These are phyloP conservation scores for Boletus barrowsii DNA, from an alignment of 768 basidiomycete species.

Conservation along the genomic window DNA sequence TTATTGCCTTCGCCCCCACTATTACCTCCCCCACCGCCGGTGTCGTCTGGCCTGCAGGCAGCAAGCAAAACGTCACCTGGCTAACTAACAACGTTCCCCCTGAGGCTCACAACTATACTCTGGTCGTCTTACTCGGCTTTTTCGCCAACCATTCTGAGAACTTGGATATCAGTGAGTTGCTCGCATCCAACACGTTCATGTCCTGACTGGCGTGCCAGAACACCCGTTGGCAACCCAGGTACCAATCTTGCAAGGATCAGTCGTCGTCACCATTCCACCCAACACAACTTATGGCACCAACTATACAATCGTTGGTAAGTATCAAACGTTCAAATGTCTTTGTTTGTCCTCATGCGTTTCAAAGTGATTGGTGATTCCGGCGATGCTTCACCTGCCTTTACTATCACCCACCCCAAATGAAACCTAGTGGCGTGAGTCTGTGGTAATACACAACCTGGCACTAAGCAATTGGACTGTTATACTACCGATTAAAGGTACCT, in stretches of 20 bases:
- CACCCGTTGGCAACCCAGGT: conserved; percentile 57
- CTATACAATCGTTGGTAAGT: conserved; percentile 66
- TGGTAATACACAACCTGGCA: neutral
- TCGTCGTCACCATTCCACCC: conserved; percentile 50
- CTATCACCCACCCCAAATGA: conserved; percentile 34
- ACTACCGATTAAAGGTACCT: neutral
- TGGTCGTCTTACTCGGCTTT: conserved; percentile 47
- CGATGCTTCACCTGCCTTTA: conserved; percentile 56
- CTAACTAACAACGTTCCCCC: conserved; percentile 35
- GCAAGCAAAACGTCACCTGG: conserved; percentile 44
- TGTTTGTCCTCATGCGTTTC: neutral
- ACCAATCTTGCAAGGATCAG: conserved; percentile 47
- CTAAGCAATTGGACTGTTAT: neutral
- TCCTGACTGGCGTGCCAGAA: conserved; percentile 35
- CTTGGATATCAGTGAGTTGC: conserved; percentile 45
- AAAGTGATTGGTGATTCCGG: conserved; percentile 70
- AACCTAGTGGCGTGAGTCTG: neutral
- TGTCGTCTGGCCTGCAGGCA: conserved; percentile 38
- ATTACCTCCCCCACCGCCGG: conserved; percentile 38
- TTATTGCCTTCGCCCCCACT: conserved; percentile 39
- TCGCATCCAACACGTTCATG: too few species aligned
- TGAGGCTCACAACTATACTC: conserved; percentile 32
- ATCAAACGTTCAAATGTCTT: neutral
- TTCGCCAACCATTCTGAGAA: conserved; percentile 40
- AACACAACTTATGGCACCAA: conserved; percentile 38